A percentile compares a stretch with the other conserved stretches of the same genome.
Conservation (phyloP, 768 basidiomycete genomes). For the Lyophyllum atratum region DNA sequence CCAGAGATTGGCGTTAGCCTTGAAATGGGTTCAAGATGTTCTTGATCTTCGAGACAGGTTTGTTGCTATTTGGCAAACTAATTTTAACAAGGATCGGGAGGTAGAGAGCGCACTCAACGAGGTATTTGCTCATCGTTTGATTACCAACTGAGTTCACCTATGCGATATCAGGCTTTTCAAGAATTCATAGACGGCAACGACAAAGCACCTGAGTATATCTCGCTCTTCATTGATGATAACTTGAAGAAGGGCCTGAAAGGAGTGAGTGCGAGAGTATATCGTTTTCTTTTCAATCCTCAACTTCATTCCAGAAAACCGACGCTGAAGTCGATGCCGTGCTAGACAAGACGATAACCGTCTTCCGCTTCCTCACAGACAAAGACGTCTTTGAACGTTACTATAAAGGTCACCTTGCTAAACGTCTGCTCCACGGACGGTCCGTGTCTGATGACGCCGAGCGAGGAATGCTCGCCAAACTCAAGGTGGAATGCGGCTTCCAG, state of each 20-base stretch:
- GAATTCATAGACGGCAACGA: conserved; percentile 87
- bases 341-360: conserved; percentile 95
- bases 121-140: conserved; percentile 43
- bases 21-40: conserved; percentile 93
- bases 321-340: conserved; percentile 85
- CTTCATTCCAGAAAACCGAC: conserved; percentile 80
- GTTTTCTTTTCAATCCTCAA: conserved; percentile 1
- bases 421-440: conserved; percentile 82
- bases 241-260: conserved; percentile 93
- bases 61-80: conserved; percentile 68
- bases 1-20: conserved; percentile 60
- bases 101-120: conserved; percentile 84
- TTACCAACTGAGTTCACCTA: neutral
- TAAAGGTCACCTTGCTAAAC: conserved; percentile 93
- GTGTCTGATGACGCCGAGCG: conserved; percentile 98
- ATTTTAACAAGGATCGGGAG: conserved; percentile 73
- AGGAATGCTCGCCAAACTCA: conserved; percentile 95
- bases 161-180: conserved; percentile 74
- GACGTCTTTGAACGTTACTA: conserved; percentile 99
- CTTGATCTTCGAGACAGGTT: conserved; percentile 92
- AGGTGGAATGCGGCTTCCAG: conserved; percentile 93
- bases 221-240: conserved; percentile 95
- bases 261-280: conserved; percentile 47
- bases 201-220: conserved; percentile 91
- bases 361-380: conserved; percentile 93